Conservation (phyloP, 1,284 basidiomycete genomes). For the Marasmius sp. region DNA sequence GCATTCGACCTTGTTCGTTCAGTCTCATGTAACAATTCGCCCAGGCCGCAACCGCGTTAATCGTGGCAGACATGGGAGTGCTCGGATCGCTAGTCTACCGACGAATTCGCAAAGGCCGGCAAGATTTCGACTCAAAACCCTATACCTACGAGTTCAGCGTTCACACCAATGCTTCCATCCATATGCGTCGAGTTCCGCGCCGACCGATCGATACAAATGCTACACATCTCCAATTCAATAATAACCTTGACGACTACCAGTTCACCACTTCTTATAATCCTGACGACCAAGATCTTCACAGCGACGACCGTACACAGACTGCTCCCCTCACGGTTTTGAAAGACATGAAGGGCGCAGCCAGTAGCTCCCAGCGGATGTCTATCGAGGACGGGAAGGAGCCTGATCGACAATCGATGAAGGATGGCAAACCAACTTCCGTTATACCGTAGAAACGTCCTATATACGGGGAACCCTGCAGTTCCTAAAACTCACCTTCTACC, state of each 20-base stretch:
- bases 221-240: not conserved
- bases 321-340: no score
- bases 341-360: no score
- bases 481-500: no score
- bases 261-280: not conserved
- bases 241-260: not conserved
- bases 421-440: no score
- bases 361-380: no score
- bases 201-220: not conserved
- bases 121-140: constrained; percentile 6
- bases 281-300: not conserved
- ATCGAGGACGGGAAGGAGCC: no score
- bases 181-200: not conserved
- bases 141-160: constrained; percentile 2
- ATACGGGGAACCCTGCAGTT: not conserved
- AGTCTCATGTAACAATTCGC: not conserved
- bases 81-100: constrained; percentile 5
- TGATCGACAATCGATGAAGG: no score
- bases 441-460: not conserved
- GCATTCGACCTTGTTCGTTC: not conserved
- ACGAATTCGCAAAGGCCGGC: not conserved
- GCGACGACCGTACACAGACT: no score
- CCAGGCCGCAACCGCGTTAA: constrained; percentile 11
- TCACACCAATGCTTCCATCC: constrained; percentile 1
- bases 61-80: constrained; percentile 7